Percentiles rank a stretch among this genome's conserved stretches.
These are phyloP conservation scores for Leccinum subrobustum DNA, from an alignment of 1,284 basidiomycete genomes.

Conservation along the genomic window DNA sequence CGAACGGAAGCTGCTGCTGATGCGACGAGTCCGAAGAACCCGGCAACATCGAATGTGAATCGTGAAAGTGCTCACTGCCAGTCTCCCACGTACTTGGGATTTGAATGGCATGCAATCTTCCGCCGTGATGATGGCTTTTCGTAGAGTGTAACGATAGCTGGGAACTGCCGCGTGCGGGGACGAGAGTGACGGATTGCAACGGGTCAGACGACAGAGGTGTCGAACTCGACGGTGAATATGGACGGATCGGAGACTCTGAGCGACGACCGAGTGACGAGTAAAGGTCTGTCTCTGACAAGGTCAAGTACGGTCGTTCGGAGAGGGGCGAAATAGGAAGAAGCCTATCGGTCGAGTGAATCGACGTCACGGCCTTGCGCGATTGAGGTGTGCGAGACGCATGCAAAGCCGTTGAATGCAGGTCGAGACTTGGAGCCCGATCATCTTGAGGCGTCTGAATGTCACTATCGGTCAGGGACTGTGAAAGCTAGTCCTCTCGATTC, in stretches of 20 bases:
- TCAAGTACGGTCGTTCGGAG: conserved; percentile 15
- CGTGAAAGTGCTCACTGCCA: background rate
- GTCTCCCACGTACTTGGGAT: background rate
- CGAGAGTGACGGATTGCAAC: conserved; percentile 5
- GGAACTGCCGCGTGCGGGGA: background rate
- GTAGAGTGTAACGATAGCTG: background rate
- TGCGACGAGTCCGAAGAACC: background rate
- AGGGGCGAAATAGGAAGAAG: conserved; percentile 19
- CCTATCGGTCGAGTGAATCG: conserved; percentile 22
- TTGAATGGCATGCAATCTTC: conserved; percentile 24
- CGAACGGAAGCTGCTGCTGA: conserved; percentile 35
- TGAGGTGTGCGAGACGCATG: background rate
- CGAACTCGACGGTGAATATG: conserved; percentile 3
- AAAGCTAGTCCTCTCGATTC: conserved; percentile 6
- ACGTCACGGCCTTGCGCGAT: conserved; percentile 1
- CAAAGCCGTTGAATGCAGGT: background rate
- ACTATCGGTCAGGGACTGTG: background rate
- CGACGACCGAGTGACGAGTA: conserved; percentile 12
- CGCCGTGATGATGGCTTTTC: conserved; percentile 12
- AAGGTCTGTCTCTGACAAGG: conserved; percentile 18
- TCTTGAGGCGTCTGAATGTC: background rate
- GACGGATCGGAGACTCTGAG: conserved; percentile 8
- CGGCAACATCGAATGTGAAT: background rate
- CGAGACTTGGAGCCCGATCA: background rate
- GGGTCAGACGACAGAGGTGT: background rate